A percentile compares a stretch with the other conserved stretches of the same genome.
Evolutionary conservation across 164 flowering plant species (phyloP).

Genomic region (Annona squamosa): DNA sequence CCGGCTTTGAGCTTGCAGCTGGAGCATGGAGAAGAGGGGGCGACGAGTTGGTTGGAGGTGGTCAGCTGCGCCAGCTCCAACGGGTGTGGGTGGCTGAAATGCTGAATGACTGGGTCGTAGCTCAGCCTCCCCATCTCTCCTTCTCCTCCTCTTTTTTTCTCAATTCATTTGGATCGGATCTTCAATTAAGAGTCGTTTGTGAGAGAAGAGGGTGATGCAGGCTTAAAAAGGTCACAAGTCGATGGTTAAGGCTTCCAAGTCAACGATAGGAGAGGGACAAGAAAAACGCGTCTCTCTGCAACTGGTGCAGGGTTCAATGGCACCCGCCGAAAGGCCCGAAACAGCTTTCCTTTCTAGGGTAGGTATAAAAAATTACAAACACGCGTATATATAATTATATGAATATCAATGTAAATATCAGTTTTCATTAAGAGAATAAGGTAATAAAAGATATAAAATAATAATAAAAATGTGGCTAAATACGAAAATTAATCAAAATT

Average conservation of each 20-base stretch:
- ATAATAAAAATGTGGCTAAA: too few relatives aligned
- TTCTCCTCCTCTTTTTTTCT: constrained; percentile 9
- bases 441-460: too few relatives aligned
- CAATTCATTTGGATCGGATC: neutral
- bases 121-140: constrained; percentile 9
- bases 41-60: neutral
- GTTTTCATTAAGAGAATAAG: too few relatives aligned
- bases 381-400: too few relatives aligned
- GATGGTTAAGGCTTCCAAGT: neutral
- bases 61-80: constrained; percentile 12
- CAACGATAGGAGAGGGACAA: neutral
- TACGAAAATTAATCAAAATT: too few relatives aligned
- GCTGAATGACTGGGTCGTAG: constrained; percentile 2
- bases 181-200: neutral
- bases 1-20: constrained; percentile 16
- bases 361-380: too few relatives aligned
- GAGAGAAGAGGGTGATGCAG: too few relatives aligned
- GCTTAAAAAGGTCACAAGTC: too few relatives aligned
- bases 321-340: neutral
- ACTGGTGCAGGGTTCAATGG: neutral
- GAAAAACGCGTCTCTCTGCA: neutral
- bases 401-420: too few relatives aligned
- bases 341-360: too few relatives aligned
- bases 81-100: constrained; percentile 23
- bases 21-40: constrained; percentile 1